Evolutionary conservation across 352 stramenopile genomes (phyloP), one percentile per base, ranked within the genome.

Genomic region (Chrysophaeum taylorii): DNA sequence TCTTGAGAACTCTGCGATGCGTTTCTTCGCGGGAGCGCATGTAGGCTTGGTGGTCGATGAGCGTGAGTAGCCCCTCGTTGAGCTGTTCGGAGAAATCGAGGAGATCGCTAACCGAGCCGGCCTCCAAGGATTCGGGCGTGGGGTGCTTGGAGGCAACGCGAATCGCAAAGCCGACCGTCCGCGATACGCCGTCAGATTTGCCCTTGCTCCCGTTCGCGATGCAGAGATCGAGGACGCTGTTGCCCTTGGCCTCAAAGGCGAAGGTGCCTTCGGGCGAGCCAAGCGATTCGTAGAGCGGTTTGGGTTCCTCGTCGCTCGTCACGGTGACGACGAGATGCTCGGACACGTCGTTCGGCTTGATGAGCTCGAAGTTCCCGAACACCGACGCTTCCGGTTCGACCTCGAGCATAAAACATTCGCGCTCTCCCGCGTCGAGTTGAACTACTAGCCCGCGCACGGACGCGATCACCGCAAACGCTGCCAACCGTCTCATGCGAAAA

Each of bases 151-250:
- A 27, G 2, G 33, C 45, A 9, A 35, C 23, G 31, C 57, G 57
- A n/a, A 66, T 66, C 33, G 57, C 57, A n/a, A 66, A 66, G 57
- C 57, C 57, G 15, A 66, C 35, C 1, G 57, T 37, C 36, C 57
- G 31, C 57, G 57, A 2, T 1, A 42, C 16, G 18, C 57, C 57
- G 36, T 66, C 57, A 23, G 23, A 33, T 2, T 9, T 4, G 12
- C 12, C 18, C 57, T 27, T 45, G 2, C 45, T 45, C 12, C 57
- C 57, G 57, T 66, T 66, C 1, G 57, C 31, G 18, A 66, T 45
- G 36, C 57, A 66, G 33, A 66, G 27, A 9, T 66, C 57, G 35
- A 66, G 1, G 9, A 66, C 15, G 57, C 57, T 36, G 33, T 66
- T 36, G 33, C 5, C 57, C 2, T 2, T 9, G 5, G 27, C 57